phyloP scores from a whole-genome alignment of 805 yeast genomes.

The Ogataea minuta region DNA sequence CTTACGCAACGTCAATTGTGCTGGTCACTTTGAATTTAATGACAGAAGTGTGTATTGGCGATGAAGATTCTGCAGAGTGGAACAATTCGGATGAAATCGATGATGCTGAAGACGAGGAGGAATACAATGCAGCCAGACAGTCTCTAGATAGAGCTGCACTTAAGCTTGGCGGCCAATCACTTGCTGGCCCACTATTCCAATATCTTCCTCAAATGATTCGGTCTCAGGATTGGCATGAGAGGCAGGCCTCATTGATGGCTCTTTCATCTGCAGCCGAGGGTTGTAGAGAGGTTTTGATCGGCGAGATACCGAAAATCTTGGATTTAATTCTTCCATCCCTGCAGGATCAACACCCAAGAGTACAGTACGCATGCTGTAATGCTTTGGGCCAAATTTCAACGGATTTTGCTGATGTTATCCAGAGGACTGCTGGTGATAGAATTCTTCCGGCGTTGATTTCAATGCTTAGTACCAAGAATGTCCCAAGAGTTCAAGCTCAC shows the following conservation, averaged over 20 bases:
- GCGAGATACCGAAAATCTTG: conserved; percentile 76
- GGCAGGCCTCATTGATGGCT: conserved; percentile 97
- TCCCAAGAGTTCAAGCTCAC: conserved; percentile 93
- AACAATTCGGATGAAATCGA: conserved; percentile 73
- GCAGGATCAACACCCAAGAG: conserved; percentile 86
- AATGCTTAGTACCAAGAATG: conserved; percentile 67
- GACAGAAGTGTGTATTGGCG: conserved; percentile 90
- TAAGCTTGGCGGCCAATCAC: conserved; percentile 74
- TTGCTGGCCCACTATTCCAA: conserved; percentile 85
- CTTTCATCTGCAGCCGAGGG: conserved; percentile 97
- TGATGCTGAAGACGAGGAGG: conserved; percentile 81
- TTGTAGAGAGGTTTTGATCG: conserved; percentile 81
- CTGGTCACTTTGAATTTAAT: conserved; percentile 74
- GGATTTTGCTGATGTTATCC: conserved; percentile 89
- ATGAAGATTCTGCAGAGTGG: conserved; percentile 75
- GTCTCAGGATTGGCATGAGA: conserved; percentile 84
- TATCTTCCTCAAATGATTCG: conserved; percentile 79
- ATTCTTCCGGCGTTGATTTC: conserved; percentile 87
- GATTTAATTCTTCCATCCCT: conserved; percentile 85
- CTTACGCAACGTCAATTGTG: conserved; percentile 71
- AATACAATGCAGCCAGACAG: conserved; percentile 89
- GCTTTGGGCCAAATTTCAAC: conserved; percentile 96
- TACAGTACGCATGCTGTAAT: conserved; percentile 95
- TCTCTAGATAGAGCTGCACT: conserved; percentile 89
- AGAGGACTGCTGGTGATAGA: conserved; percentile 72